Percentiles rank a stretch among this genome's conserved stretches.
Conservation (phyloP, 495 filamentous ascomycete genomes). For the Daldinia vernicosa region DNA sequence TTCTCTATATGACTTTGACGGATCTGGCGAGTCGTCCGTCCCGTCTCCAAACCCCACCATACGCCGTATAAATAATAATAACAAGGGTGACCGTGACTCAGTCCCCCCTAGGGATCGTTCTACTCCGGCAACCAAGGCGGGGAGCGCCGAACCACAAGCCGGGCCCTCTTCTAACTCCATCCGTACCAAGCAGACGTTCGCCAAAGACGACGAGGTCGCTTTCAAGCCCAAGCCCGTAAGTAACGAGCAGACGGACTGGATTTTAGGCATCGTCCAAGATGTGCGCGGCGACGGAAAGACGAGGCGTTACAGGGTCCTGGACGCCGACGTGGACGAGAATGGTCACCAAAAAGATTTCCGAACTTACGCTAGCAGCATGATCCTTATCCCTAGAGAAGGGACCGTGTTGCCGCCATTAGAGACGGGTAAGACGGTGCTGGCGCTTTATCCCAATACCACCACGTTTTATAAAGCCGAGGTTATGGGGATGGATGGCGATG, state of each 20-base stretch:
- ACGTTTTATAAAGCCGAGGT: slow-evolving; percentile 98
- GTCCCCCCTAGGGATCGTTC: slow-evolving; percentile 58
- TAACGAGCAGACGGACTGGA: slow-evolving; percentile 80
- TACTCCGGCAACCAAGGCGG: slow-evolving; percentile 54
- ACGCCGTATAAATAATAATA: slow-evolving; percentile 48
- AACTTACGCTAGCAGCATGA: slow-evolving; percentile 80
- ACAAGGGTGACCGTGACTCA: slow-evolving; percentile 56
- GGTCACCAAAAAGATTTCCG: slow-evolving; percentile 78
- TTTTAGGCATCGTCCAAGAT: slow-evolving; percentile 85
- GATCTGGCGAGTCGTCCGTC: slow-evolving; percentile 73
- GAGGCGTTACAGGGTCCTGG: slow-evolving; percentile 92
- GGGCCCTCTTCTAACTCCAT: slow-evolving; percentile 42
- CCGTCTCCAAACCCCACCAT: slow-evolving; percentile 65
- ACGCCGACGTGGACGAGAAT: slow-evolving; percentile 86
- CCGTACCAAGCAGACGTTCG: slow-evolving; percentile 63
- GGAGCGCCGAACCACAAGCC: slow-evolving; percentile 56
- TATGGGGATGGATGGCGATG: slow-evolving; percentile 68
- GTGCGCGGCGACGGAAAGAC: slow-evolving; percentile 87
- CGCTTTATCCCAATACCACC: slow-evolving; percentile 89
- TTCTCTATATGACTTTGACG: slow-evolving; percentile 73
- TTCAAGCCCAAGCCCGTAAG: slow-evolving; percentile 81
- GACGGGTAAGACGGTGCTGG: slow-evolving; percentile 80
- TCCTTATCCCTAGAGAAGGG: slow-evolving; percentile 75
- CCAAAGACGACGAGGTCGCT: slow-evolving; percentile 81
- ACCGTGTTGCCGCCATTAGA: slow-evolving; percentile 73